Base-by-base conservation (phyloP, 768 basidiomycete genomes). In the Suillus paluster region DNA sequence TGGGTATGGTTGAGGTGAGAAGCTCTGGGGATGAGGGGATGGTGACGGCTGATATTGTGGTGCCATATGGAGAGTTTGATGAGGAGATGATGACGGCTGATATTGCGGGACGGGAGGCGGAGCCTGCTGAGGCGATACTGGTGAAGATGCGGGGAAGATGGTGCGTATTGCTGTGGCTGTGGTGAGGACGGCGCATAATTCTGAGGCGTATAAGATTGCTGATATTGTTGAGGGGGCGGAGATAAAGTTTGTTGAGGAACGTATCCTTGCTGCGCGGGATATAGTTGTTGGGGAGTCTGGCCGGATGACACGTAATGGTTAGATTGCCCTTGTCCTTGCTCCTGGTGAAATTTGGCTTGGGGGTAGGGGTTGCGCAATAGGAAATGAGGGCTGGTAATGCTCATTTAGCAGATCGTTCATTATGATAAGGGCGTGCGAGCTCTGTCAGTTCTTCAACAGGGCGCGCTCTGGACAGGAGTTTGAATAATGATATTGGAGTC, bases 1-100 rank as follows among this genome's bases (percentile, higher is more conserved):
- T 39, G 64, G 46, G 52, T 57, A 62, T n/a, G 70, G 66, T 39
- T 69, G 25, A 21, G 72, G 19, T 23, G 48, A 50, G 23, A 42
- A 30, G 33, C 60, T 33, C 58, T 45, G 64, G 42, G 38, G 79
- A 79, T 46, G 75, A 64, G 1, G 79, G 78, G 68, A 80, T 81
- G 21, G 70, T 68, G 52, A 11, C 19, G 30, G 33, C 19, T 50
- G 49, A 33, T 50, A 50, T 34, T 50, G 49, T 70, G 11, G 66
- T 54, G 5, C 63, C 38, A 57, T 62, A 44, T 25, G 49, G n/a
- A 19, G 63, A 54, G 65, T 62, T 30, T 30, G 79, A 79, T 46
- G 75, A 64, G 1, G 79, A 78, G 68, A 80, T 81, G 21, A 69
- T 67, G 52, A 11, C n/a, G 30, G 33, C 19, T 50, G 49, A 33